These are phyloP conservation scores for Symbiodinium natans DNA, from an alignment of 73 alveolate species.

Conservation along the genomic window DNA sequence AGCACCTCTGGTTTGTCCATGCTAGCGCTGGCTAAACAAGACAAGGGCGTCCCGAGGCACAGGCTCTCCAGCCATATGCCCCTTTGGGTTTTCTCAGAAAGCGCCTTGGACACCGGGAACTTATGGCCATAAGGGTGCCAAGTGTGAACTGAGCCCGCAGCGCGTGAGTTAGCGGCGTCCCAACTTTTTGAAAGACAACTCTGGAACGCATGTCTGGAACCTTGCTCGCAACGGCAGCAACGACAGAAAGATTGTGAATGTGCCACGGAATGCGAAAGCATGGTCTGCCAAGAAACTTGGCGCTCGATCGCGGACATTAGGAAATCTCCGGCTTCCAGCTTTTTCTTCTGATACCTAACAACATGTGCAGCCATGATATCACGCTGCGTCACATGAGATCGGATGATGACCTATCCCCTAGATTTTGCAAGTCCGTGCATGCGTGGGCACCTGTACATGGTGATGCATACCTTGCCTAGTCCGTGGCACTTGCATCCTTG, in stretches of 20 bases:
- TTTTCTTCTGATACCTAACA: constrained; percentile 70
- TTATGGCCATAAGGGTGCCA: background rate
- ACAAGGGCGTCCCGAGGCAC: too few species aligned
- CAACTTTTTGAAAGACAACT: constrained; percentile 74
- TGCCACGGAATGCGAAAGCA: background rate
- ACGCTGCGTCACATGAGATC: too few species aligned
- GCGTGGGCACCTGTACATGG: too few species aligned
- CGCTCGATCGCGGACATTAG: constrained; percentile 51
- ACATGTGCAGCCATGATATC: background rate
- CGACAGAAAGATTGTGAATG: too few species aligned
- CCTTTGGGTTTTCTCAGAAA: constrained; percentile 86
- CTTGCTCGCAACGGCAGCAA: background rate
- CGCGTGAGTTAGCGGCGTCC: constrained; percentile 84
- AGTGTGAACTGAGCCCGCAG: background rate
- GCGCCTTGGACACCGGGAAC: constrained; percentile 9
- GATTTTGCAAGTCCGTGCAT: too few species aligned
- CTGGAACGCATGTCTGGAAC: constrained; percentile 89
- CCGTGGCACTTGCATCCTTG: too few species aligned
- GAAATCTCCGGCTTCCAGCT: constrained; percentile 71
- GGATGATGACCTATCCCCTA: too few species aligned
- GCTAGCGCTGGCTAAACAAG: too few species aligned
- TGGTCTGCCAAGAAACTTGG: background rate
- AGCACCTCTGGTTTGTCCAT: background rate
- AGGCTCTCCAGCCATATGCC: constrained; percentile 86
- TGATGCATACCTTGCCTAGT: too few species aligned